Evolutionary conservation across 306 rosid genomes (phyloP).

Genomic region (Cucumis cinereus): DNA sequence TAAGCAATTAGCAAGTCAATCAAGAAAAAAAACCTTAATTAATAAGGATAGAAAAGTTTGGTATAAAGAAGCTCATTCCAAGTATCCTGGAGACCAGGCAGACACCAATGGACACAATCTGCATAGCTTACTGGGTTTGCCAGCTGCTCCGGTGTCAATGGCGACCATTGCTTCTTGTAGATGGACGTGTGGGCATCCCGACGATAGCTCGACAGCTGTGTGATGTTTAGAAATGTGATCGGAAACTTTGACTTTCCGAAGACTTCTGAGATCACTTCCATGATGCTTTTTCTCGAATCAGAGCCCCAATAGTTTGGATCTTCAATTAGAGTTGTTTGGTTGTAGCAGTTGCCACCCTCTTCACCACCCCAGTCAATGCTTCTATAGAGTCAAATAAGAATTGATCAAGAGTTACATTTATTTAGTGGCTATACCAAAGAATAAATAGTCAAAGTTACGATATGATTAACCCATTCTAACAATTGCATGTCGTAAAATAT

Average conservation of each 20-base stretch:
- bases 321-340: slow-evolving; percentile 56
- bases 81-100: slow-evolving; percentile 97
- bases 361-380: slow-evolving; percentile 82
- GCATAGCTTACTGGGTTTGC: slow-evolving; percentile 86
- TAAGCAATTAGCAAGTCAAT: too few species aligned
- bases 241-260: slow-evolving; percentile 50
- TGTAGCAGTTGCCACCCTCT: slow-evolving; percentile 59
- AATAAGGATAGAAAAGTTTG: slow-evolving; percentile 63
- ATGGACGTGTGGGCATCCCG: slow-evolving; percentile 89
- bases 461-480: not conserved
- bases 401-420: not conserved
- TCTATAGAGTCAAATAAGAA: slow-evolving; percentile 22
- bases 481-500: not conserved
- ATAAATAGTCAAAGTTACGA: not conserved
- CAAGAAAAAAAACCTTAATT: not conserved
- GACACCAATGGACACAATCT: slow-evolving; percentile 91
- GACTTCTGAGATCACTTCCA: slow-evolving; percentile 74
- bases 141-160: slow-evolving; percentile 57
- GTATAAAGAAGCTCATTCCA: slow-evolving; percentile 96
- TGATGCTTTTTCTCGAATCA: slow-evolving; percentile 53
- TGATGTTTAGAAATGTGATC: slow-evolving; percentile 73
- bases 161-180: slow-evolving; percentile 88
- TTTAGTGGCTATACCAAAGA: not conserved
- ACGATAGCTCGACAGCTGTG: slow-evolving; percentile 71
- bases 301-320: slow-evolving; percentile 74